Evolutionary conservation across 495 filamentous ascomycete genomes (phyloP).

Genomic region (Aspergillus avenaceus): DNA sequence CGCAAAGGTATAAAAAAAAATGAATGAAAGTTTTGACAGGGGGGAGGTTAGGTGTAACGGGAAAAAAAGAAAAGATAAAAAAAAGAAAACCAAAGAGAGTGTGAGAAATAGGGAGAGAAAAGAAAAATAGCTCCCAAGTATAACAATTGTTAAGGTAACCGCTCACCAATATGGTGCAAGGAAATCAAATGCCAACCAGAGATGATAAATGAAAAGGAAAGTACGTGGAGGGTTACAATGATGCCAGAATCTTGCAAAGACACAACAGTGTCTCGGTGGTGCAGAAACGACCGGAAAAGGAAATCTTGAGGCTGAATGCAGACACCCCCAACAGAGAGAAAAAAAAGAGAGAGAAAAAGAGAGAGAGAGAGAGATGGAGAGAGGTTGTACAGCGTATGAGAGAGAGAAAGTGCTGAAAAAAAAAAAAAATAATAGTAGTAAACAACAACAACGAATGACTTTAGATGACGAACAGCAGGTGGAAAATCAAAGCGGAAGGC

Average conservation of each 20-base stretch:
- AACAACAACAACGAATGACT: neutral
- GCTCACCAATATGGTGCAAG: neutral
- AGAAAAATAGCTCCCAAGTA: neutral
- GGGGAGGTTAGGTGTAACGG: no score
- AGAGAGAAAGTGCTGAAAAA: no score
- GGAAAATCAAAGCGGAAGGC: neutral
- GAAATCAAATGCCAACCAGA: neutral
- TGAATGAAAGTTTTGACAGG: neutral
- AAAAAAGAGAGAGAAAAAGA: neutral
- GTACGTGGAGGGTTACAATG: constrained; percentile 8
- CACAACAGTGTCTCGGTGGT: neutral
- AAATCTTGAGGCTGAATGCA: constrained; percentile 6
- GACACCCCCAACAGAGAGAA: neutral
- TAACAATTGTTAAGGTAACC: neutral
- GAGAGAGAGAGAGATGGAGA: neutral
- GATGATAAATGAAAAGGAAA: neutral
- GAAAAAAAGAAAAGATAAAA: neutral
- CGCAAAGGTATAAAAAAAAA: neutral
- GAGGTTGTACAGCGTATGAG: no score
- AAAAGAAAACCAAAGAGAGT: neutral
- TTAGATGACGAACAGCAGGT: neutral
- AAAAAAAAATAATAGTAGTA: neutral
- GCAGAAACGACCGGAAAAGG: constrained; percentile 1
- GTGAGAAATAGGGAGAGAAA: neutral
- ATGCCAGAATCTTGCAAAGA: neutral